Percentiles rank a stretch among this genome's conserved stretches.
phyloP scores from a whole-genome alignment of 352 stramenopile genomes.

The Phytophthora chlamydospora region DNA sequence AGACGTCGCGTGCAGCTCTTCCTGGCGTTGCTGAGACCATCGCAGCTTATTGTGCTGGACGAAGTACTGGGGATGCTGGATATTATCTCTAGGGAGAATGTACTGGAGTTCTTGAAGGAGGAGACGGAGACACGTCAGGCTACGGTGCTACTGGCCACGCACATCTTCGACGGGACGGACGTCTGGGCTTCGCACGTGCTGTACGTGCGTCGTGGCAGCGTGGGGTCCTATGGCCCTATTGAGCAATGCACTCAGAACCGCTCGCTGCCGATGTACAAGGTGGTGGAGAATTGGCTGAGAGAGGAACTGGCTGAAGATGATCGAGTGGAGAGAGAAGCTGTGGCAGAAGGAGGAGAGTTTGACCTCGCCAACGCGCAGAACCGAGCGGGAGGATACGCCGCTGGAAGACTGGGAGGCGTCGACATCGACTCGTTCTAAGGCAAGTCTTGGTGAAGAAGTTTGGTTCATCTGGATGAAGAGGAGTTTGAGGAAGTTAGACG shows the following conservation, averaged over 20 bases:
- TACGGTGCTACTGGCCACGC: constrained; percentile 85
- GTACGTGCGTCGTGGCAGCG: constrained; percentile 82
- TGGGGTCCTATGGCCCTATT: constrained; percentile 69
- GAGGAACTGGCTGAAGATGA: constrained; percentile 90
- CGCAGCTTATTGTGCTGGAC: constrained; percentile 97
- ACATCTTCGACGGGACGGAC: constrained; percentile 99
- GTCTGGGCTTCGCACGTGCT: constrained; percentile 95
- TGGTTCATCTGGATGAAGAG: no score
- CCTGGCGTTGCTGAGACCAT: constrained; percentile 95
- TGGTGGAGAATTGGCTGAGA: constrained; percentile 93
- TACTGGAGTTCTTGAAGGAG: constrained; percentile 93
- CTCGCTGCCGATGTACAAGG: constrained; percentile 87
- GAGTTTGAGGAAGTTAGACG: no score
- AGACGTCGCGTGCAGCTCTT: constrained; percentile 96
- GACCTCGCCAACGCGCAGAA: constrained; percentile 76
- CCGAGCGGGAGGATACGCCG: constrained; percentile 74
- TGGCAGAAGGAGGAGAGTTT: constrained; percentile 41
- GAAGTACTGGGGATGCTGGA: constrained; percentile 98
- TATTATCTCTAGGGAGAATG: constrained; percentile 94
- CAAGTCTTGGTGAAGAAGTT: no score
- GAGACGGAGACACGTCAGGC: constrained; percentile 66
- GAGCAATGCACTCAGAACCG: constrained; percentile 71
- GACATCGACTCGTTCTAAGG: constrained; percentile 43
- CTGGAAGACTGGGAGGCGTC: constrained; percentile 67
- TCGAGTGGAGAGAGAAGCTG: constrained; percentile 63